Conservation (phyloP, 345 rosid species). For the Clarkia xantiana region DNA sequence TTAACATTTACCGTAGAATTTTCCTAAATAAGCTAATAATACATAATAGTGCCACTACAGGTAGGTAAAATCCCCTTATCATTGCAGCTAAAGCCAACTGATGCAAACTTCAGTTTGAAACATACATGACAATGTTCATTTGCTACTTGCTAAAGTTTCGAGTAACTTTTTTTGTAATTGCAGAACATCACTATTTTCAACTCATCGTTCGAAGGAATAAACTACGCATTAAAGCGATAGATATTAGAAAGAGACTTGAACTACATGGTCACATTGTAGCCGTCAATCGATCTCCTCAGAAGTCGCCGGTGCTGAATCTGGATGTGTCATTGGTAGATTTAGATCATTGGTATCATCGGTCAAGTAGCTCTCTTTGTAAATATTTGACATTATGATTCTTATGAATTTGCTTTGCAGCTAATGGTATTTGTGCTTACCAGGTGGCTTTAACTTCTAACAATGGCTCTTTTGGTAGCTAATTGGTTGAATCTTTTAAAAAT, state of each 20-base stretch:
- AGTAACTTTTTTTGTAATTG: not conserved
- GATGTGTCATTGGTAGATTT: slow-evolving; percentile 91
- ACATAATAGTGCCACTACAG: not conserved
- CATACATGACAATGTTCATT: not conserved
- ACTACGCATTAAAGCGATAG: not conserved
- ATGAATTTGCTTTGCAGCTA: too few species aligned
- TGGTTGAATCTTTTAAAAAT: too few species aligned
- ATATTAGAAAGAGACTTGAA: slow-evolving; percentile 35
- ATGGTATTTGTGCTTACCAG: too few species aligned
- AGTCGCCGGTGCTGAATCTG: slow-evolving; percentile 61
- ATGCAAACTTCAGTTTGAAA: too few species aligned
- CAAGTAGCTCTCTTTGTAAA: slow-evolving; percentile 72
- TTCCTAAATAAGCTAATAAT: too few species aligned
- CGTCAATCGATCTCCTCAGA: slow-evolving; percentile 64
- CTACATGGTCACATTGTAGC: slow-evolving; percentile 50
- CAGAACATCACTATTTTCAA: too few species aligned
- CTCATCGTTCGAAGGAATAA: not conserved
- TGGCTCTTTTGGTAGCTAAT: too few species aligned
- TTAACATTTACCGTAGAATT: not conserved
- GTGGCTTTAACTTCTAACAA: too few species aligned
- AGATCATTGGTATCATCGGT: slow-evolving; percentile 51
- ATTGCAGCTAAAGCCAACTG: not conserved
- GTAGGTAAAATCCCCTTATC: not conserved
- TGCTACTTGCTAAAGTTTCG: not conserved
- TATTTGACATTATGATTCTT: too few species aligned